These are phyloP conservation scores for Debaryomyces sp. DNA, from an alignment of 1,139 yeast species.

Conservation along the genomic window DNA sequence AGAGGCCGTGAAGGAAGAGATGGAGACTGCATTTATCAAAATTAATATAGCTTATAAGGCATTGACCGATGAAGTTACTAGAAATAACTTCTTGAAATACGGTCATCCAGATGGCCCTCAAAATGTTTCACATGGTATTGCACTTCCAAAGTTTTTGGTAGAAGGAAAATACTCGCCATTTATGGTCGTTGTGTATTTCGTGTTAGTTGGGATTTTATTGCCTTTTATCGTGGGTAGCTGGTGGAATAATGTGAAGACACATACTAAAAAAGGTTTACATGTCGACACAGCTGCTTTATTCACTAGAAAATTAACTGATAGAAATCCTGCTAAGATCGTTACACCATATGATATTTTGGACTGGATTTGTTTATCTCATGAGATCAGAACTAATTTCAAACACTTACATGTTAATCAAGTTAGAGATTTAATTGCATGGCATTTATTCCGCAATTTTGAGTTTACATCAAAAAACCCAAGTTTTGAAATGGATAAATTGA, in stretches of 20 bases:
- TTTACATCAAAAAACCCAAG: constrained; percentile 16
- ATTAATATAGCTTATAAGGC: constrained; percentile 94
- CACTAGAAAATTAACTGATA: constrained; percentile 64
- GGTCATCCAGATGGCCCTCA: constrained; percentile 99
- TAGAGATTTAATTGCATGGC: constrained; percentile 53
- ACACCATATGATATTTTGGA: constrained; percentile 62
- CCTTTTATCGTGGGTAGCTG: constrained; percentile 82
- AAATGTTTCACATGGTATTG: constrained; percentile 93
- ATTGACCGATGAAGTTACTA: constrained; percentile 84
- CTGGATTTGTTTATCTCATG: constrained; percentile 66
- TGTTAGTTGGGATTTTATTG: constrained; percentile 75
- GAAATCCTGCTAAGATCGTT: constrained; percentile 75
- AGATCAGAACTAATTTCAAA: constrained; percentile 49
- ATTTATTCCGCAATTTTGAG: constrained; percentile 55
- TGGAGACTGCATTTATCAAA: constrained; percentile 78
- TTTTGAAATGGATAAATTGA: constrained; percentile 49
- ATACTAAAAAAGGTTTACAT: constrained; percentile 83
- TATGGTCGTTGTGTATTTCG: constrained; percentile 64
- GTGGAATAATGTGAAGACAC: constrained; percentile 86
- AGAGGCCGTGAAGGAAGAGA: constrained; percentile 53
- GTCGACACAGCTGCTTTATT: constrained; percentile 79
- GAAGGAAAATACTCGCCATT: constrained; percentile 79
- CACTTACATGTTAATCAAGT: constrained; percentile 50
- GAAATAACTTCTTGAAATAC: constrained; percentile 78
- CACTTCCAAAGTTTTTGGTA: constrained; percentile 87